phyloP scores from a whole-genome alignment of 1,284 basidiomycete species.

The Schizophyllum amplum region DNA sequence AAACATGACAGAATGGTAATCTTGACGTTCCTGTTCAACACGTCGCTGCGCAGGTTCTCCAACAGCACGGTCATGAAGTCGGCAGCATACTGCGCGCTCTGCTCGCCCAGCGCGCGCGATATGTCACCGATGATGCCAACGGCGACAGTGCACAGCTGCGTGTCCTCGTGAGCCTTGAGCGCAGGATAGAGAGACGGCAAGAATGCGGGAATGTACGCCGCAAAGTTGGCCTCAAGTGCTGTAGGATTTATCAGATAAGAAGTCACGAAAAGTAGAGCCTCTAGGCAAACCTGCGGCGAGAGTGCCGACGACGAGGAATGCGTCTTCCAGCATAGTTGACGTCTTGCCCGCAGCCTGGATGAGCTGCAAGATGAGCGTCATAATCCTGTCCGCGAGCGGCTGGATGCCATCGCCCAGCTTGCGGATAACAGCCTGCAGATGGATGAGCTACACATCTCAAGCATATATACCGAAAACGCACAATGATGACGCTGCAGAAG shows the following conservation, averaged over 20 bases:
- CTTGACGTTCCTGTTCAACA: constrained; percentile 92
- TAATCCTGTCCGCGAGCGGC: constrained; percentile 89
- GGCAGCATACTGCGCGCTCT: constrained; percentile 75
- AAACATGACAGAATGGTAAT: constrained; percentile 94
- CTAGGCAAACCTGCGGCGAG: constrained; percentile 50
- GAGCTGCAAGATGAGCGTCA: constrained; percentile 86
- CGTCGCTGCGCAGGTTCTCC: constrained; percentile 87
- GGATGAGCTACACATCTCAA: constrained; percentile 7
- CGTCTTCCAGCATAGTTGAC: constrained; percentile 94
- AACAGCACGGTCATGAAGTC: constrained; percentile 89
- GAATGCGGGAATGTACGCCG: constrained; percentile 88
- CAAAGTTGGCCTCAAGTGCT: constrained; percentile 82
- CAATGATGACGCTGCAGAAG: constrained; percentile 85
- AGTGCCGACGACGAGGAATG: constrained; percentile 92
- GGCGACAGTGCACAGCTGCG: constrained; percentile 91
- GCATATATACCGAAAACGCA: constrained; percentile 28
- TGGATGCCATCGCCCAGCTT: constrained; percentile 80
- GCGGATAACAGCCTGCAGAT: constrained; percentile 67
- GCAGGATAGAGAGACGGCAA: constrained; percentile 86
- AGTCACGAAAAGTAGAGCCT: not conserved
- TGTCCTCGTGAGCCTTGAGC: constrained; percentile 90
- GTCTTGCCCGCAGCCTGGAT: constrained; percentile 87
- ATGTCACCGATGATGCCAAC: constrained; percentile 96
- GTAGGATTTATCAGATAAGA: constrained; percentile 5
- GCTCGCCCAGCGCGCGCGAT: constrained; percentile 84